These are phyloP conservation scores for Rhizomucor pusillus DNA, from an alignment of 371 early-diverging fungal species.

Conservation along the genomic window DNA sequence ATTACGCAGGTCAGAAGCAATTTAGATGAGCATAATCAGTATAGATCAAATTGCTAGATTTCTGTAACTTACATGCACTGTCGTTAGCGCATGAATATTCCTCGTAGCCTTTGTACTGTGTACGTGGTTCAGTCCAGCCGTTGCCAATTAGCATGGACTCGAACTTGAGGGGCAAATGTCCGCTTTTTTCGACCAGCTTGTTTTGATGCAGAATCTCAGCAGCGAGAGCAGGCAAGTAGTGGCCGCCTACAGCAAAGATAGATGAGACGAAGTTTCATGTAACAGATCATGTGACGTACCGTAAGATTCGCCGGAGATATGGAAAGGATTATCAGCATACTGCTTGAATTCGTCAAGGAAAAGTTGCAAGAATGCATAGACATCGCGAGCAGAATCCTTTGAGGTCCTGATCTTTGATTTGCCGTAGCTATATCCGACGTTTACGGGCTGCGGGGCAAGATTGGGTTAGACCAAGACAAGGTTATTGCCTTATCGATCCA, in stretches of 20 bases:
- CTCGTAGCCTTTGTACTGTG: conserved; percentile 84
- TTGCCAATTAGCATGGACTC: conserved; percentile 83
- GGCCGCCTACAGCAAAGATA: conserved; percentile 59
- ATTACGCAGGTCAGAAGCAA: neutral
- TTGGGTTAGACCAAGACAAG: neutral
- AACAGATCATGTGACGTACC: conserved; percentile 9
- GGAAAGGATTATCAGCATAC: conserved; percentile 31
- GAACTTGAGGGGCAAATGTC: conserved; percentile 19
- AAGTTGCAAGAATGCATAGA: conserved; percentile 64
- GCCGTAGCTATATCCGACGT: conserved; percentile 76
- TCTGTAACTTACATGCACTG: conserved; percentile 16
- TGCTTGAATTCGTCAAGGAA: conserved; percentile 66
- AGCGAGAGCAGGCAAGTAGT: conserved; percentile 75
- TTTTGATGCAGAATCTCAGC: conserved; percentile 61
- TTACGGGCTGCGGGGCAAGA: conserved; percentile 52
- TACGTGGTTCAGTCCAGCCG: conserved; percentile 81
- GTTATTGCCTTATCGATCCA: neutral
- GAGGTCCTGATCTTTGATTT: conserved; percentile 50
- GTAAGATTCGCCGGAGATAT: conserved; percentile 68
- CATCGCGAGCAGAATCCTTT: conserved; percentile 49
- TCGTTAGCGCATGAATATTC: conserved; percentile 71
- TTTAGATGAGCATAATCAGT: neutral
- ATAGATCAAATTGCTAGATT: neutral
- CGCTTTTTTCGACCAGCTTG: conserved; percentile 42
- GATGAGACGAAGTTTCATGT: no score